These are phyloP conservation scores for Dryas octopetala DNA, from an alignment of 306 rosid species.

Conservation along the genomic window DNA sequence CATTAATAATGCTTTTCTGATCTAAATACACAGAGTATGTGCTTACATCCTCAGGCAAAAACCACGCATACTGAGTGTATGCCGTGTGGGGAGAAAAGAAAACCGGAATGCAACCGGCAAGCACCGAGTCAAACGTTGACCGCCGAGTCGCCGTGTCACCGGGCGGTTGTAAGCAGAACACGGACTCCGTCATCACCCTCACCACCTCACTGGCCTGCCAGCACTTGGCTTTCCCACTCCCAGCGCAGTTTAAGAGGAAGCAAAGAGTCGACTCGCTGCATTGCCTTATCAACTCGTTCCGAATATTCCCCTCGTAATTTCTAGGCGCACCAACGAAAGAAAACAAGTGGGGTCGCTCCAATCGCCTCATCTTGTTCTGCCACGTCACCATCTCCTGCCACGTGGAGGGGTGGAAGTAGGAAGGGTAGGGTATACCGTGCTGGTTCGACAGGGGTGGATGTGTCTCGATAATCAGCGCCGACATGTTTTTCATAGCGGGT, in stretches of 20 bases:
- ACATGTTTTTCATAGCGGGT: constrained; percentile 65
- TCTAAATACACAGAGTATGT: constrained; percentile 5
- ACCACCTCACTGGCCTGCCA: constrained; percentile 1
- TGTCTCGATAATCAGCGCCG: constrained; percentile 84
- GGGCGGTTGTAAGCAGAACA: background rate
- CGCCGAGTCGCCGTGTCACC: background rate
- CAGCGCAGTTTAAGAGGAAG: background rate
- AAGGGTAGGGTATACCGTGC: constrained; percentile 74
- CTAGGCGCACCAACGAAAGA: constrained; percentile 19
- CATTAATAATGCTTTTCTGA: background rate
- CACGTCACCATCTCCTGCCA: constrained; percentile 34
- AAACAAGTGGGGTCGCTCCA: background rate
- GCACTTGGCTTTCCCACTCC: background rate
- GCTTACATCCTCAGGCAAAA: background rate
- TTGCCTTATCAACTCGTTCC: constrained; percentile 16
- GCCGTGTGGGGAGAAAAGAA: constrained; percentile 23
- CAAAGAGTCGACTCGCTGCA: constrained; percentile 12
- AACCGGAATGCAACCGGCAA: constrained; percentile 16
- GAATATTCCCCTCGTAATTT: background rate
- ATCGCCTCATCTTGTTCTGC: constrained; percentile 34
- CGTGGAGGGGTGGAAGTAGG: constrained; percentile 69
- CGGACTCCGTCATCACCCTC: constrained; percentile 3
- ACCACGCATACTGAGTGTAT: constrained; percentile 18
- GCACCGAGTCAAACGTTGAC: constrained; percentile 12
- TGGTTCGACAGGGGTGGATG: constrained; percentile 67